phyloP scores from a whole-genome alignment of 2,329 filamentous ascomycete species.

The Scedosporium boydii region DNA sequence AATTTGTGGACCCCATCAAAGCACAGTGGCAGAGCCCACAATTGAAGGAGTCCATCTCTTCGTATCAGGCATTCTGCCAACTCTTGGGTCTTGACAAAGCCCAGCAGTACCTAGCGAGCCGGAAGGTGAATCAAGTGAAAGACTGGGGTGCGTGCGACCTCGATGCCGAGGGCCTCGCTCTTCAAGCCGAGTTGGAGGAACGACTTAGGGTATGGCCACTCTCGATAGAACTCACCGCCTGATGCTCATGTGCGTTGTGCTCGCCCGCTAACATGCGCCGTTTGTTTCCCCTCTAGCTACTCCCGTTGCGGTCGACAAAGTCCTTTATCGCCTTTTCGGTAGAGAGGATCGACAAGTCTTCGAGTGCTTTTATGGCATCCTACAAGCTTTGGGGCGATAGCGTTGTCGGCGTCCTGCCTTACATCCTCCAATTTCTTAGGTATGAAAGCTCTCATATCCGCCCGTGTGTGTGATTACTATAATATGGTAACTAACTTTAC shows the following conservation, averaged over 20 bases:
- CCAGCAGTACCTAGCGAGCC: conserved; percentile 65
- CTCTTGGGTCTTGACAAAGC: conserved; percentile 73
- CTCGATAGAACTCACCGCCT: background rate
- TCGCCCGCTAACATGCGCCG: too few species aligned
- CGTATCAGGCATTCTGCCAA: conserved; percentile 70
- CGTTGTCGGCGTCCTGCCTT: conserved; percentile 74
- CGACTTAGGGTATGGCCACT: conserved; percentile 50
- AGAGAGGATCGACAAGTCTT: conserved; percentile 71
- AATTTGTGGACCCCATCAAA: conserved; percentile 76
- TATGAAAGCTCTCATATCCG: conserved; percentile 20
- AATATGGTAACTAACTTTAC: conserved; percentile 5
- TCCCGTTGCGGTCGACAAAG: conserved; percentile 82
- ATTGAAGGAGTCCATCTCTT: conserved; percentile 59
- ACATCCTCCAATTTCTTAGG: conserved; percentile 74
- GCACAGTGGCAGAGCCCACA: conserved; percentile 67
- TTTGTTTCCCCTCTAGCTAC: conserved; percentile 30
- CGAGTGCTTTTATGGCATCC: conserved; percentile 64
- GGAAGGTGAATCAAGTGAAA: conserved; percentile 62
- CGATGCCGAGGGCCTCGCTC: conserved; percentile 66
- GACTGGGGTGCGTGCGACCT: conserved; percentile 77
- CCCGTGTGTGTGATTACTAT: background rate
- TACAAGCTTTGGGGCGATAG: conserved; percentile 76
- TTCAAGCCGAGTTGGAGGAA: conserved; percentile 71
- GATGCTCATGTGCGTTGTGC: too few species aligned
- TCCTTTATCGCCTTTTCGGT: conserved; percentile 87